These are phyloP conservation scores for Blastobotrys petasosporus DNA, from an alignment of 1,139 yeast genomes.

Conservation along the genomic window DNA sequence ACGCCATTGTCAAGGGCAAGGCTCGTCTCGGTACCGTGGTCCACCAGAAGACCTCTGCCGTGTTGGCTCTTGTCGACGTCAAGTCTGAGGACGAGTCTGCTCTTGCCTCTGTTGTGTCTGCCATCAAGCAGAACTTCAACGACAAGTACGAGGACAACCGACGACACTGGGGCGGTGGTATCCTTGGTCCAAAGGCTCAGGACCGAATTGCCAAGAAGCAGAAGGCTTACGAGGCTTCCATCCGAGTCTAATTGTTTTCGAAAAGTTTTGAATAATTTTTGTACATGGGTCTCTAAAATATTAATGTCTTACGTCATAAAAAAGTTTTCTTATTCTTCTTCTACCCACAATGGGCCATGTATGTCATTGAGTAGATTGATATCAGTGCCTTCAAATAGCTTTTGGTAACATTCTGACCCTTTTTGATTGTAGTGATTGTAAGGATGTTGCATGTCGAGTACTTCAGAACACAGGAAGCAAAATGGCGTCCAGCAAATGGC, in stretches of 20 bases:
- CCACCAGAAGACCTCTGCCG: constrained; percentile 95
- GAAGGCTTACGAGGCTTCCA: constrained; percentile 43
- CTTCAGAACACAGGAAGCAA: constrained; percentile 52
- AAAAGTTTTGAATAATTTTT: neutral
- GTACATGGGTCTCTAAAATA: neutral
- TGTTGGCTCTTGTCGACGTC: constrained; percentile 95
- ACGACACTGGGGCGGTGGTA: constrained; percentile 99
- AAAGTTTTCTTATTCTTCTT: neutral
- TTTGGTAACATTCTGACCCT: constrained; percentile 44
- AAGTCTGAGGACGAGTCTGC: constrained; percentile 90
- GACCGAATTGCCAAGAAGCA: constrained; percentile 61
- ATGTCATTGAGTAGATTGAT: constrained; percentile 37
- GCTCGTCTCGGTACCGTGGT: constrained; percentile 97
- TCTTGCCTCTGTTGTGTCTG: constrained; percentile 83
- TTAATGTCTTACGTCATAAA: neutral
- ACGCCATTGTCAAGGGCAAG: constrained; percentile 97
- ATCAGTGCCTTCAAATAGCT: constrained; percentile 48
- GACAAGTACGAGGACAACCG: constrained; percentile 92
- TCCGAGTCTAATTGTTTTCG: constrained; percentile 33
- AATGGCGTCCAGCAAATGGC: constrained; percentile 45
- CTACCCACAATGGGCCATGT: constrained; percentile 3
- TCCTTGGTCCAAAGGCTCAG: constrained; percentile 88
- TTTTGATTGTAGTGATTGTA: constrained; percentile 49
- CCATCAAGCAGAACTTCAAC: constrained; percentile 85
- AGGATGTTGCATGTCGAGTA: constrained; percentile 40